Conservation (phyloP, 768 basidiomycete species). For the Peribolospora kevripleyi region DNA sequence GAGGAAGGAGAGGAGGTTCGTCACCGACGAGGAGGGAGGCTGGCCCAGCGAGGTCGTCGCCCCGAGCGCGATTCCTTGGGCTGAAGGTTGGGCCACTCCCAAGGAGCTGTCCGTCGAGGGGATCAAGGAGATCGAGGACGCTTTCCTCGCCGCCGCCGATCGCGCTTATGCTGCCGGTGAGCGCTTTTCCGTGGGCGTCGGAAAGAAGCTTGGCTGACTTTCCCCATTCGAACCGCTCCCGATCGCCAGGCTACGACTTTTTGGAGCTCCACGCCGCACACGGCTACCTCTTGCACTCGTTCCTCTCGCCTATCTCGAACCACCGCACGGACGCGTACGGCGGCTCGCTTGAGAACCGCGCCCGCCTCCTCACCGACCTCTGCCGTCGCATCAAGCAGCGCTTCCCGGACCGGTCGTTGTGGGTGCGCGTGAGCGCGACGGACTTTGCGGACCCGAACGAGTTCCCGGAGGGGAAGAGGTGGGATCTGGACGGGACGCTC, state of each 20-base stretch:
- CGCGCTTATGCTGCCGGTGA: slow-evolving; percentile 7
- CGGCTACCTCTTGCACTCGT: slow-evolving; percentile 36
- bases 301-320: slow-evolving; percentile 54
- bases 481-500: too few relatives aligned
- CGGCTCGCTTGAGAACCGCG: slow-evolving; percentile 45
- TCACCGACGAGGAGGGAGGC: slow-evolving; percentile 30
- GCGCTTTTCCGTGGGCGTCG: background rate
- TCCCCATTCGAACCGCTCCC: background rate
- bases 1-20: slow-evolving; percentile 10
- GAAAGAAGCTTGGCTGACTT: background rate
- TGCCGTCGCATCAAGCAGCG: slow-evolving; percentile 25
- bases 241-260: slow-evolving; percentile 13
- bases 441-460: slow-evolving; percentile 29
- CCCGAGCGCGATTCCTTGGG: slow-evolving; percentile 36
- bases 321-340: slow-evolving; percentile 45
- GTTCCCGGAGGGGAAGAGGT: background rate
- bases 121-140: slow-evolving; percentile 34
- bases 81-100: slow-evolving; percentile 31
- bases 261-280: slow-evolving; percentile 19
- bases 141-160: slow-evolving; percentile 25
- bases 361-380: slow-evolving; percentile 21
- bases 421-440: slow-evolving; percentile 38
- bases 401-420: slow-evolving; percentile 33
- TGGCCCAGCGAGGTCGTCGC: slow-evolving; percentile 46
- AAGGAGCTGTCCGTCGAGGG: slow-evolving; percentile 34